phyloP scores from a whole-genome alignment of 2,329 filamentous ascomycete genomes.

The Beauveria sp. region DNA sequence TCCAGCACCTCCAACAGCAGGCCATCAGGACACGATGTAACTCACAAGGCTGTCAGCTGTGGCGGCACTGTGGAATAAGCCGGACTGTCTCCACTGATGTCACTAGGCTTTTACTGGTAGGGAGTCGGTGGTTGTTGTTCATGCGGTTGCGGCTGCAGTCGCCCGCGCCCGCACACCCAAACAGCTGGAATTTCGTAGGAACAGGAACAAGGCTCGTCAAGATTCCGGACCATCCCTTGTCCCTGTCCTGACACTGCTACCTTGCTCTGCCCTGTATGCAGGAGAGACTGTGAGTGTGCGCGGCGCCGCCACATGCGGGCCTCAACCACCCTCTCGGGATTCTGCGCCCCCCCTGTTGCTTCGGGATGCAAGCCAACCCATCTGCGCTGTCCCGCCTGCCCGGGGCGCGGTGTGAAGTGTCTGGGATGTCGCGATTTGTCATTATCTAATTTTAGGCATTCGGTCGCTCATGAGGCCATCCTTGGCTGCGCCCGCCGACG shows the following conservation, averaged over 20 bases:
- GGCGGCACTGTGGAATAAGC: slow-evolving; percentile 1
- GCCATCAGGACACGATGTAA: slow-evolving; percentile 2
- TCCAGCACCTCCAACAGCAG: not conserved
- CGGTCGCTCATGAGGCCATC: not conserved
- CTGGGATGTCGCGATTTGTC: not conserved
- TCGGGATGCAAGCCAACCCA: not conserved
- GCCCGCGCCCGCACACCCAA: not conserved
- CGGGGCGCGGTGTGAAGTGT: not conserved
- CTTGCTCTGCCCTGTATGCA: not conserved
- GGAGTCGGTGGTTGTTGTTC: not conserved
- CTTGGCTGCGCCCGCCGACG: not conserved
- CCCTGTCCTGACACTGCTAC: not conserved
- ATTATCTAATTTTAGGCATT: slow-evolving; percentile 5
- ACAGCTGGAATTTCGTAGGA: not conserved
- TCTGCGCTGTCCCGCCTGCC: not conserved
- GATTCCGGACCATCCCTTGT: not conserved
- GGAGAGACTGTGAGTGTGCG: not conserved
- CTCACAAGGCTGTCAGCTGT: slow-evolving; percentile 7
- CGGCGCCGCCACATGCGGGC: not conserved
- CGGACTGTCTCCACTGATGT: not conserved
- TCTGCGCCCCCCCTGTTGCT: not conserved
- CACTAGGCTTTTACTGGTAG: not conserved
- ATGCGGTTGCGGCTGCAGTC: not conserved
- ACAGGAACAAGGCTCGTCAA: not conserved
- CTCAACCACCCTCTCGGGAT: slow-evolving; percentile 6